phyloP scores from a whole-genome alignment of 2,329 filamentous ascomycete species.

The Penicillium vulpinum region DNA sequence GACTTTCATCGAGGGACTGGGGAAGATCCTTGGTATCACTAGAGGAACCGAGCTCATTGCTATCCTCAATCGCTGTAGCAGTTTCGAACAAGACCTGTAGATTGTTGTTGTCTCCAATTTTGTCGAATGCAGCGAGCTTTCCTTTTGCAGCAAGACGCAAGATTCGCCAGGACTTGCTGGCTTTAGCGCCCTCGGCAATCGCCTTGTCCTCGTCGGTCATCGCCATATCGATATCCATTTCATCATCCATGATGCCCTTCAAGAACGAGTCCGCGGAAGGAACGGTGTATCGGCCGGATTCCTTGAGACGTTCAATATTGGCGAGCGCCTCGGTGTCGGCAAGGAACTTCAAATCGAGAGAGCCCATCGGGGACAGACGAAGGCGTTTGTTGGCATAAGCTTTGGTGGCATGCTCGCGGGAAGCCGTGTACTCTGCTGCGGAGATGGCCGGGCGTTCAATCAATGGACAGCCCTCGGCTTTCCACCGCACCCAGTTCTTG shows the following conservation, averaged over 20 bases:
- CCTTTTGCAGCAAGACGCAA: slow-evolving; percentile 74
- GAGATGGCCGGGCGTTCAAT: slow-evolving; percentile 76
- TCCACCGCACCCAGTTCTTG: slow-evolving; percentile 99
- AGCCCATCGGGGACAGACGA: slow-evolving; percentile 67
- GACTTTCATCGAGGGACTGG: slow-evolving; percentile 1
- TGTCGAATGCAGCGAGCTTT: slow-evolving; percentile 77
- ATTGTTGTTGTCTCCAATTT: slow-evolving; percentile 79
- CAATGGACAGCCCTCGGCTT: slow-evolving; percentile 85
- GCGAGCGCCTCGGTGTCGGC: slow-evolving; percentile 62
- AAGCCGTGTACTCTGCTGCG: slow-evolving; percentile 66
- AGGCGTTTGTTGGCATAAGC: slow-evolving; percentile 70
- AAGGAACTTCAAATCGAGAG: slow-evolving; percentile 76
- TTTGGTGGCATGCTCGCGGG: slow-evolving; percentile 65
- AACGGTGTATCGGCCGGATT: slow-evolving; percentile 62
- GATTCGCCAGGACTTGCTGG: slow-evolving; percentile 88
- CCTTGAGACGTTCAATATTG: slow-evolving; percentile 69
- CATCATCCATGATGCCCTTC: slow-evolving; percentile 71
- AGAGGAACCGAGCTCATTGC: neutral
- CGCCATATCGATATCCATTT: slow-evolving; percentile 84
- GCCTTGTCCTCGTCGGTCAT: slow-evolving; percentile 62
- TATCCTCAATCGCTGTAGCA: slow-evolving; percentile 15
- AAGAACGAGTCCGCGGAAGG: slow-evolving; percentile 72
- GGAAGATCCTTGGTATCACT: slow-evolving; percentile 15
- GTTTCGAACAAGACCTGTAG: slow-evolving; percentile 52
- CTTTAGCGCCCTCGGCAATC: slow-evolving; percentile 67